These are phyloP conservation scores for Cryptococcus depauperatus DNA, from an alignment of 1,284 basidiomycete species.

Conservation along the genomic window DNA sequence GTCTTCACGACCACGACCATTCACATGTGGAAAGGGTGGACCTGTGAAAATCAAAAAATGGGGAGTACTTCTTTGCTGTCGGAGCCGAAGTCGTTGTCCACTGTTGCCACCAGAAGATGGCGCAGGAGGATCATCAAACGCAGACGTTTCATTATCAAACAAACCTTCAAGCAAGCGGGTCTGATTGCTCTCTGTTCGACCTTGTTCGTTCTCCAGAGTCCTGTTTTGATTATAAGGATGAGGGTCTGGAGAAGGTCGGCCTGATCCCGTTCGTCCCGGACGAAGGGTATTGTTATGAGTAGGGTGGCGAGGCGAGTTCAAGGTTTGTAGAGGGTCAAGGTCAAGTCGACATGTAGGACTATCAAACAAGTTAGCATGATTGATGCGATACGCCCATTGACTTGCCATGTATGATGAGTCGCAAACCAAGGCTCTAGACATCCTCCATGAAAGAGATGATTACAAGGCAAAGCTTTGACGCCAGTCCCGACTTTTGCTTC, in stretches of 20 bases:
- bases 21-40: no score
- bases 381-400: background rate
- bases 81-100: no score
- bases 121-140: no score
- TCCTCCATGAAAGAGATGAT: constrained; percentile 41
- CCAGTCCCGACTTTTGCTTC: constrained; percentile 24
- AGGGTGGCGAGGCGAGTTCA: constrained; percentile 19
- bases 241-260: constrained; percentile 1
- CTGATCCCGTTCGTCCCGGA: constrained; percentile 13
- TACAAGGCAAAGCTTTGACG: constrained; percentile 43
- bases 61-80: no score
- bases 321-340: constrained; percentile 40
- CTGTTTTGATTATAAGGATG: constrained; percentile 24
- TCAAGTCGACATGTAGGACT: constrained; percentile 44
- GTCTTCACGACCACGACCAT: no score
- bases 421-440: constrained; percentile 43
- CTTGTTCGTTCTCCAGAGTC: background rate
- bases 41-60: background rate
- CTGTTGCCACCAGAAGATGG: no score
- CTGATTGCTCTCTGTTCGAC: background rate
- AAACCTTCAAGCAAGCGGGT: no score
- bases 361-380: constrained; percentile 1
- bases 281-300: constrained; percentile 20
- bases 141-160: no score
- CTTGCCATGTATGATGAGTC: constrained; percentile 42